Conservation (phyloP, 768 basidiomycete genomes). For the Amanita polypyramis region DNA sequence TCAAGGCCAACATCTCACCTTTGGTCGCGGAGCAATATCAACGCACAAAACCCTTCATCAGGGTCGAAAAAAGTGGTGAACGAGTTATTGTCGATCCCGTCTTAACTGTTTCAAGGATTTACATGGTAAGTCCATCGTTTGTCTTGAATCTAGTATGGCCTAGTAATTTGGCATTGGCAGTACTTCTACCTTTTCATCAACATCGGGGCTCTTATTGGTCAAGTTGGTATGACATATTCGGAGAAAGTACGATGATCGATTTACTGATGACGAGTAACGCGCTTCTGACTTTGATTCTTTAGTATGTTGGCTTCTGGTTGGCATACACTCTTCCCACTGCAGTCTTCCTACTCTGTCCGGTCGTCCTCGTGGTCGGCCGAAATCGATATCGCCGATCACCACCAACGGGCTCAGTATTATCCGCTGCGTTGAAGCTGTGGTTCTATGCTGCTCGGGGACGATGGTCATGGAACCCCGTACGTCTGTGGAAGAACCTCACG, state of each 20-base stretch:
- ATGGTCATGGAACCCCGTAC: slow-evolving; percentile 47
- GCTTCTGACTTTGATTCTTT: neutral
- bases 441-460: slow-evolving; percentile 33
- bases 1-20: slow-evolving; percentile 73
- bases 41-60: slow-evolving; percentile 41
- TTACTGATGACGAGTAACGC: neutral
- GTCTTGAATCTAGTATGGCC: too few relatives aligned
- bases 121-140: slow-evolving; percentile 40
- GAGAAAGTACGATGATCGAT: slow-evolving; percentile 34
- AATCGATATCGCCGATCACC: slow-evolving; percentile 45
- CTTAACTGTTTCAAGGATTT: slow-evolving; percentile 58
- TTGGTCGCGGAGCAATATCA: slow-evolving; percentile 71
- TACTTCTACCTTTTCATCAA: slow-evolving; percentile 70
- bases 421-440: slow-evolving; percentile 36
- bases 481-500: slow-evolving; percentile 35
- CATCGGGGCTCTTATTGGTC: slow-evolving; percentile 58
- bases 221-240: slow-evolving; percentile 59
- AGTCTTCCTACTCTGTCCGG: slow-evolving; percentile 50
- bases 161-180: too few relatives aligned
- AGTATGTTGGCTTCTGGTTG: slow-evolving; percentile 62
- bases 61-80: slow-evolving; percentile 43
- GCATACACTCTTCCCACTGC: slow-evolving; percentile 55
- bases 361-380: slow-evolving; percentile 45
- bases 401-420: slow-evolving; percentile 57
- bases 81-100: slow-evolving; percentile 67